Conservation (phyloP, 108 stramenopile species). For the Pseudonitzschia delicatissima region DNA sequence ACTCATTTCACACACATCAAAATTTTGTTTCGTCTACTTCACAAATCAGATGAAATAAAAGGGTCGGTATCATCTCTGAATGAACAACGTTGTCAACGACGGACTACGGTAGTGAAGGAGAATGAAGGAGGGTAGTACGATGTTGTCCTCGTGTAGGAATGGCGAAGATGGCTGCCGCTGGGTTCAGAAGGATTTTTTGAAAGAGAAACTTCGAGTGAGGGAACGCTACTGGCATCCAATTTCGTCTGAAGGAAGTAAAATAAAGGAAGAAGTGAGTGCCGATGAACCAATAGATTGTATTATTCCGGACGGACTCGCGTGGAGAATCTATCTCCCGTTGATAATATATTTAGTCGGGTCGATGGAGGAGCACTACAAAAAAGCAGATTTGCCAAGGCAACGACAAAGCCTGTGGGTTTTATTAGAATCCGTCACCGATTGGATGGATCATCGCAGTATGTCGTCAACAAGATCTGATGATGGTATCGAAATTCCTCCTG, state of each 20-base stretch:
- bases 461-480: conserved; percentile 23
- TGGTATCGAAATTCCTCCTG: conserved; percentile 8
- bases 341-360: conserved; percentile 21
- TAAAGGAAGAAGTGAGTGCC: neutral
- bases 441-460: conserved; percentile 44
- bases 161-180: conserved; percentile 9
- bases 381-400: neutral
- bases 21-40: too few relatives aligned
- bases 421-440: conserved; percentile 44
- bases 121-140: neutral
- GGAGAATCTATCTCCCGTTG: conserved; percentile 47
- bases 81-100: too few relatives aligned
- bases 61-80: too few relatives aligned
- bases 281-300: conserved; percentile 17
- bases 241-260: neutral
- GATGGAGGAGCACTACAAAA: conserved; percentile 1
- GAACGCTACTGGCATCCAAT: conserved; percentile 39
- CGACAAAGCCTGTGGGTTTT: conserved; percentile 19
- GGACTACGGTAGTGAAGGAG: too few relatives aligned
- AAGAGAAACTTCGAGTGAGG: conserved; percentile 36
- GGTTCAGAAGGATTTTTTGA: conserved; percentile 37
- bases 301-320: conserved; percentile 39
- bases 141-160: neutral
- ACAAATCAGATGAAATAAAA: too few relatives aligned
- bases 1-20: too few relatives aligned